Conservation (phyloP, 768 basidiomycete genomes). For the Lactifluus pinguis region DNA sequence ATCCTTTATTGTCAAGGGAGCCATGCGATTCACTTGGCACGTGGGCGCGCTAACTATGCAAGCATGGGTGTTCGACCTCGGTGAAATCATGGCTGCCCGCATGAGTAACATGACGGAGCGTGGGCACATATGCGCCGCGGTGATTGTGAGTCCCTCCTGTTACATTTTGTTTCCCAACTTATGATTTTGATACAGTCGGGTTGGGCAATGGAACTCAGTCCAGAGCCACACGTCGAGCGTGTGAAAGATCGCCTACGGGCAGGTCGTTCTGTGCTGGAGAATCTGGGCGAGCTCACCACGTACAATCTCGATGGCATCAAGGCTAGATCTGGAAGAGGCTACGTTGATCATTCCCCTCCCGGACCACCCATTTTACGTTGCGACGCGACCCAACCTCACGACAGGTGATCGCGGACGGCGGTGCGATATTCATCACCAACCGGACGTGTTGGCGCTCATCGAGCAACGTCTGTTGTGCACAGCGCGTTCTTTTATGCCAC, state of each 20-base stretch:
- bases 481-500: conserved; percentile 32
- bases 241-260: conserved; percentile 23
- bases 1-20: conserved; percentile 3
- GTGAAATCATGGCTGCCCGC: conserved; percentile 26
- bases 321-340: conserved; percentile 6
- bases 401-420: conserved; percentile 26
- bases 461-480: conserved; percentile 33
- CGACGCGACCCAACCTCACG: conserved; percentile 30
- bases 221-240: conserved; percentile 30
- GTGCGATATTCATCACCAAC: conserved; percentile 34
- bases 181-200: conserved; percentile 20
- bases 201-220: conserved; percentile 31
- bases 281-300: background rate
- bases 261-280: conserved; percentile 25
- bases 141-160: conserved; percentile 27
- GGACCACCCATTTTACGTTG: conserved; percentile 25
- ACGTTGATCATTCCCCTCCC: background rate
- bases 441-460: conserved; percentile 34
- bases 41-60: conserved; percentile 4
- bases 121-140: conserved; percentile 37
- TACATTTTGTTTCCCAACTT: background rate
- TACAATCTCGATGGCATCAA: conserved; percentile 6
- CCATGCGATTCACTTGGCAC: conserved; percentile 16
- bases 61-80: conserved; percentile 23
- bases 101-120: conserved; percentile 27